phyloP scores from a whole-genome alignment of 345 rosid genomes.

The Draba incana region DNA sequence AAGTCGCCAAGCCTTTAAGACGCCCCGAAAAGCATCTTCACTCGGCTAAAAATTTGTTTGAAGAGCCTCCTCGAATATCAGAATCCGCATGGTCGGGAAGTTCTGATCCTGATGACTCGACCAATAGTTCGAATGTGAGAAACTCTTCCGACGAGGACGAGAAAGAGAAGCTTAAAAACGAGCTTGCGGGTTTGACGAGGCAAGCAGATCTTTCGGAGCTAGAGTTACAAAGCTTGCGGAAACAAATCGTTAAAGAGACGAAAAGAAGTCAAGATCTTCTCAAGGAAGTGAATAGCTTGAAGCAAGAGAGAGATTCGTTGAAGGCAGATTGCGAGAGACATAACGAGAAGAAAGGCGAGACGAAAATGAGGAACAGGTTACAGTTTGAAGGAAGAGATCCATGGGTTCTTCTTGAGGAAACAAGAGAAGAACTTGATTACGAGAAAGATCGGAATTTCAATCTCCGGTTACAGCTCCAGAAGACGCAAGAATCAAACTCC shows the following conservation, averaged over 20 bases:
- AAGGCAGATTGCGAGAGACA: conserved; percentile 60
- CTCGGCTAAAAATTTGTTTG: conserved; percentile 41
- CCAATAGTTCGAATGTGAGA: conserved; percentile 52
- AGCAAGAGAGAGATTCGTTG: conserved; percentile 72
- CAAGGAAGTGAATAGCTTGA: conserved; percentile 59
- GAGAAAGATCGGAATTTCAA: conserved; percentile 74
- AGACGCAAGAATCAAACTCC: conserved; percentile 83
- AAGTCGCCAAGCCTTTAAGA: conserved; percentile 49
- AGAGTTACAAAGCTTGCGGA: conserved; percentile 82
- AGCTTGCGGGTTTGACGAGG: conserved; percentile 63
- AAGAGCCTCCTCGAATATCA: conserved; percentile 55
- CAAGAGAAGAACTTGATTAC: conserved; percentile 67
- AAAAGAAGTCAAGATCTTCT: conserved; percentile 82
- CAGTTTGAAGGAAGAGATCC: conserved; percentile 64
- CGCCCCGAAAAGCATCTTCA: conserved; percentile 33
- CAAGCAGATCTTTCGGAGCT: conserved; percentile 78
- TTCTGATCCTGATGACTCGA: conserved; percentile 68
- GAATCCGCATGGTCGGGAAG: conserved; percentile 67
- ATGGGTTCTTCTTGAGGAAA: conserved; percentile 65
- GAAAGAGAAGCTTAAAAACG: conserved; percentile 68
- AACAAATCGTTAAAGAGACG: conserved; percentile 84
- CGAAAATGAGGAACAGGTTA: conserved; percentile 53
- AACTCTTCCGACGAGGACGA: conserved; percentile 44
- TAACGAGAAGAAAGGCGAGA: conserved; percentile 50
- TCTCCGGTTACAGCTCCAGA: conserved; percentile 79